These are phyloP conservation scores for Torulaspora maleeae DNA, from an alignment of 805 yeast genomes.

Conservation along the genomic window DNA sequence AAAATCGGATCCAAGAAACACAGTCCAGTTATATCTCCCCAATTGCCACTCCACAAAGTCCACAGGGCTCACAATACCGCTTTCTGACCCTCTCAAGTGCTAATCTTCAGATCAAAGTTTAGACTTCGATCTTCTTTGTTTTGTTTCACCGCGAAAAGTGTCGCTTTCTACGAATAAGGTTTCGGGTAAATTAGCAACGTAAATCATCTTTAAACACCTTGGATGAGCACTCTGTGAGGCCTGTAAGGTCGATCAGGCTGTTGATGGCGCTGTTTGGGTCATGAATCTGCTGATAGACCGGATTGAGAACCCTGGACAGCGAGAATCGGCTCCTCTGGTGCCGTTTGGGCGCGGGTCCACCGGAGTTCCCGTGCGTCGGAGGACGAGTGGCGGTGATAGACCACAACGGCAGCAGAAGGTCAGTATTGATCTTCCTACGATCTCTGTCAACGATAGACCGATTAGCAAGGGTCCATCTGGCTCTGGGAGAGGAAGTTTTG, in stretches of 20 bases:
- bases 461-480: background rate
- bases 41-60: background rate
- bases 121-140: background rate
- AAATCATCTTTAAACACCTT: background rate
- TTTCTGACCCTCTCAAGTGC: background rate
- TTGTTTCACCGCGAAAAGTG: constrained; percentile 2
- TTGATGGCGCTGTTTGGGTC: background rate
- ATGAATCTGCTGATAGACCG: constrained; percentile 13
- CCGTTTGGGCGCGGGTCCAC: background rate
- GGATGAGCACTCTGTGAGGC: background rate
- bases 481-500: background rate
- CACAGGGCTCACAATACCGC: background rate
- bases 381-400: background rate
- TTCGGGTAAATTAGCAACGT: background rate
- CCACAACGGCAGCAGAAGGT: background rate
- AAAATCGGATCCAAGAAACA: background rate
- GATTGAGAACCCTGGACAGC: constrained; percentile 12
- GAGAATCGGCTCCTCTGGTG: constrained; percentile 6
- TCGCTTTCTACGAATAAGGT: background rate
- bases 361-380: background rate
- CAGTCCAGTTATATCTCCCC: background rate
- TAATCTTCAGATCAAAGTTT: background rate
- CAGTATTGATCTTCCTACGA: constrained; percentile 11
- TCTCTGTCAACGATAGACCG: constrained; percentile 15
- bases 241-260: background rate